Evolutionary conservation across 768 basidiomycete genomes (phyloP).

Genomic region (Lactifluus subvellereus): DNA sequence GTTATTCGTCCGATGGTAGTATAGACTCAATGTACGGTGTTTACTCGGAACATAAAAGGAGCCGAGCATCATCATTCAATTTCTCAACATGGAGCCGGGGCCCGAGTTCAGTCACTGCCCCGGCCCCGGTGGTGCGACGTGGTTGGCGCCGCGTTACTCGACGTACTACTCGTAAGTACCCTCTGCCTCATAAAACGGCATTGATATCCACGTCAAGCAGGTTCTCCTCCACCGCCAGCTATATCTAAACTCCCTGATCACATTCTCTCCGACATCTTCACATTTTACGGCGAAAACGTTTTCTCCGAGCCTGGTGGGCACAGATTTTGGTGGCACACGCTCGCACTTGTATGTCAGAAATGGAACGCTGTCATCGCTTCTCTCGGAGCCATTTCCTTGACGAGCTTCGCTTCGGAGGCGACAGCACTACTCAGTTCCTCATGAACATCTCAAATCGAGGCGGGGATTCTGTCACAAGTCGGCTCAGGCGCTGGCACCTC

Average conservation of each 20-base stretch:
- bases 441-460: neutral
- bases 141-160: neutral
- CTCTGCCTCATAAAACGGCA: neutral
- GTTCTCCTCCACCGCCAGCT: neutral
- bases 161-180: neutral
- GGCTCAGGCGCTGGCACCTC: neutral
- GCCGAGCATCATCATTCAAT: neutral
- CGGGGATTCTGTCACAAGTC: neutral
- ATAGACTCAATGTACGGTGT: neutral
- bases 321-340: slow-evolving; percentile 1
- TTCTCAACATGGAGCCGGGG: neutral
- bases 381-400: neutral
- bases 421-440: neutral
- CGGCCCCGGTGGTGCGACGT: too few relatives aligned
- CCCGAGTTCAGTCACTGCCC: too few relatives aligned
- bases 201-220: neutral
- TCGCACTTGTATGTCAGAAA: slow-evolving; percentile 1
- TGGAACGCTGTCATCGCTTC: neutral
- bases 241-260: neutral
- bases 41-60: neutral
- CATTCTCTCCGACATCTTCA: neutral
- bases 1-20: neutral
- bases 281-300: neutral
- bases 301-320: neutral
- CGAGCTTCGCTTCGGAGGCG: neutral